Conservation (phyloP, 2,329 filamentous ascomycete genomes). For the Pleoardoris graminearum region DNA sequence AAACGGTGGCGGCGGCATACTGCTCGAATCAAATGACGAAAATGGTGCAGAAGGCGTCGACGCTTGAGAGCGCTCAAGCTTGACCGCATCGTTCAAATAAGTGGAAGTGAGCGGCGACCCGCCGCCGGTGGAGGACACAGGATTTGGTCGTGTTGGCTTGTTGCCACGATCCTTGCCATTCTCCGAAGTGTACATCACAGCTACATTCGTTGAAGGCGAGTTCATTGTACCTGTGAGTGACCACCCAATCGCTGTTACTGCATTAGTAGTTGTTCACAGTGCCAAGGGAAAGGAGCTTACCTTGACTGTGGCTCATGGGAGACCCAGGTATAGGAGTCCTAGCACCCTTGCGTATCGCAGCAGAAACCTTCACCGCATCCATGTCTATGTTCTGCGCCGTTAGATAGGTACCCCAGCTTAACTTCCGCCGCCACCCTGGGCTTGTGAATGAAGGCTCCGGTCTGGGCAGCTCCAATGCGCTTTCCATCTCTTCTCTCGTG, state of each 20-base stretch:
- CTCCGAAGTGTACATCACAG: constrained; percentile 72
- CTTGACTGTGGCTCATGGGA: constrained; percentile 57
- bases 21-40: constrained; percentile 31
- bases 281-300: constrained; percentile 32
- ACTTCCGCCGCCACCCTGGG: constrained; percentile 55
- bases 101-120: constrained; percentile 39
- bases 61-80: constrained; percentile 29
- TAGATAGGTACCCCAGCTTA: constrained; percentile 50
- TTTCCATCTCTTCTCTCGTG: constrained; percentile 75
- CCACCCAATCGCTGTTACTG: constrained; percentile 69
- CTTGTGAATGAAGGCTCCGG: constrained; percentile 55
- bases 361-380: constrained; percentile 36
- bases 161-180: constrained; percentile 30
- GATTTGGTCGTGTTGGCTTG: constrained; percentile 26
- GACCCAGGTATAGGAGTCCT: constrained; percentile 45
- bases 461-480: constrained; percentile 61
- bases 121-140: constrained; percentile 22
- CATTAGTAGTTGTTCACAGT: constrained; percentile 13
- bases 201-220: constrained; percentile 80
- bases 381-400: constrained; percentile 37
- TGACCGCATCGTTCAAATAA: constrained; percentile 29
- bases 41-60: constrained; percentile 28
- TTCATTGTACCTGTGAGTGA: constrained; percentile 86
- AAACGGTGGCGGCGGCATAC: constrained; percentile 39
- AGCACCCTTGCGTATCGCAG: constrained; percentile 36